Conservation (phyloP, 2,329 filamentous ascomycete genomes). For the Berkeleyomyces basicola region DNA sequence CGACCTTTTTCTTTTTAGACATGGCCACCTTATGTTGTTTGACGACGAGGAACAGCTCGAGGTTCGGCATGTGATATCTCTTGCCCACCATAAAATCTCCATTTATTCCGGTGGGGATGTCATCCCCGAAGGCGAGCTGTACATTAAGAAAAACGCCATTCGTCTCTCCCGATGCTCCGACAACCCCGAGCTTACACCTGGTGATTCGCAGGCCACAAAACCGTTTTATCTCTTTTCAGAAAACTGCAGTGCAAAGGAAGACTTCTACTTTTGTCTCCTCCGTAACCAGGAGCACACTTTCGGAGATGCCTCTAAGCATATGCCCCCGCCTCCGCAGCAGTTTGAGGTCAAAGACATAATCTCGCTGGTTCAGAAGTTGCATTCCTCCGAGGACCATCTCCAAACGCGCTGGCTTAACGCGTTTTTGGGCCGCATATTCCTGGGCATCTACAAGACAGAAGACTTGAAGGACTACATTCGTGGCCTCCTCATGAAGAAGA, state of each 20-base stretch:
- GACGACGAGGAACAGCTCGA: constrained; percentile 91
- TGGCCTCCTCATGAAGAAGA: constrained; percentile 88
- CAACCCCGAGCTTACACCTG: constrained; percentile 33
- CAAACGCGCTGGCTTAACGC: constrained; percentile 92
- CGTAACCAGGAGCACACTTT: constrained; percentile 62
- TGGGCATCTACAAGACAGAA: constrained; percentile 71
- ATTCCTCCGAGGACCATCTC: constrained; percentile 79
- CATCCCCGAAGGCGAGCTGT: constrained; percentile 83
- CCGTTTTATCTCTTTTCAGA: constrained; percentile 93
- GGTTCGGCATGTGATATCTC: constrained; percentile 86
- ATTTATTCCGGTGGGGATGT: constrained; percentile 64
- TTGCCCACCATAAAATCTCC: constrained; percentile 72
- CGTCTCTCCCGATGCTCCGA: constrained; percentile 52
- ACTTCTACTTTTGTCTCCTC: constrained; percentile 90
- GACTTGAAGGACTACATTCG: constrained; percentile 66
- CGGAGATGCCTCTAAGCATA: constrained; percentile 22
- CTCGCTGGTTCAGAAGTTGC: constrained; percentile 71
- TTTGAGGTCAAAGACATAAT: constrained; percentile 82
- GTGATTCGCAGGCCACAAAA: constrained; percentile 45
- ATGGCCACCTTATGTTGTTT: constrained; percentile 93
- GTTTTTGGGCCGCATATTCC: constrained; percentile 70
- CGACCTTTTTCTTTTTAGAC: constrained; percentile 32
- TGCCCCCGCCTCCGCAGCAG: constrained; percentile 41
- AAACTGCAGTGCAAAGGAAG: constrained; percentile 90
- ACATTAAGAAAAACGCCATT: constrained; percentile 86